A percentile compares a stretch with the other conserved stretches of the same genome.
These are phyloP conservation scores for Penicillium corylophilum DNA, from an alignment of 2,329 filamentous ascomycete species.

Conservation along the genomic window DNA sequence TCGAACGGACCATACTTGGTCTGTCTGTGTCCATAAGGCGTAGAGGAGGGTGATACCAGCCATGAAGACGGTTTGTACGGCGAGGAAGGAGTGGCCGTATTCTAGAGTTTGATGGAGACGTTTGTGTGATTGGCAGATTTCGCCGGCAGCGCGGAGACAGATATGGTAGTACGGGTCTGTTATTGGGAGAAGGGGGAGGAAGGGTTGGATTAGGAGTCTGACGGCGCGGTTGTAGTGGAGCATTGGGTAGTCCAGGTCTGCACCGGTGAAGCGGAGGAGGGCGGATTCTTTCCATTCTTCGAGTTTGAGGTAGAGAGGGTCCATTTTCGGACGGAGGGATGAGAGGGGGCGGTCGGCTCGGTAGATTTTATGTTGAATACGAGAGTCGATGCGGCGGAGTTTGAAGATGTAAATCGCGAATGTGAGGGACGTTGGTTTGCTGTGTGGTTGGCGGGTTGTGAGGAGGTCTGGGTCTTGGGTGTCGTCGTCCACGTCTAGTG, in stretches of 20 bases:
- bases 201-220: constrained; percentile 53
- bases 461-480: constrained; percentile 39
- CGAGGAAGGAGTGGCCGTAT: constrained; percentile 41
- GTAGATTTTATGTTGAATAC: constrained; percentile 55
- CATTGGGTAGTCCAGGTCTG: constrained; percentile 49
- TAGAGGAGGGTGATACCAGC: constrained; percentile 39
- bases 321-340: constrained; percentile 49
- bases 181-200: constrained; percentile 48
- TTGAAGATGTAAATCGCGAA: constrained; percentile 47
- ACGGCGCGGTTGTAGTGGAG: constrained; percentile 53
- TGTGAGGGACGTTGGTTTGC: constrained; percentile 39
- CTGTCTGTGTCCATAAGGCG: constrained; percentile 44
- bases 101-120: constrained; percentile 39
- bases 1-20: constrained; percentile 49
- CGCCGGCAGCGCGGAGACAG: constrained; percentile 37
- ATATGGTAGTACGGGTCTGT: constrained; percentile 50
- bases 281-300: constrained; percentile 49
- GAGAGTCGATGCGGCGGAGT: constrained; percentile 50
- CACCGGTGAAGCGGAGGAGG: constrained; percentile 32
- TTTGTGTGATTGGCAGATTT: constrained; percentile 41
- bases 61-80: constrained; percentile 42
- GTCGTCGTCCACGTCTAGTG: constrained; percentile 46
- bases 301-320: constrained; percentile 46
- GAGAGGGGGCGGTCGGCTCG: constrained; percentile 49
- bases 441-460: constrained; percentile 27